phyloP scores from a whole-genome alignment of 768 basidiomycete genomes.

The Myochromella boudieri region DNA sequence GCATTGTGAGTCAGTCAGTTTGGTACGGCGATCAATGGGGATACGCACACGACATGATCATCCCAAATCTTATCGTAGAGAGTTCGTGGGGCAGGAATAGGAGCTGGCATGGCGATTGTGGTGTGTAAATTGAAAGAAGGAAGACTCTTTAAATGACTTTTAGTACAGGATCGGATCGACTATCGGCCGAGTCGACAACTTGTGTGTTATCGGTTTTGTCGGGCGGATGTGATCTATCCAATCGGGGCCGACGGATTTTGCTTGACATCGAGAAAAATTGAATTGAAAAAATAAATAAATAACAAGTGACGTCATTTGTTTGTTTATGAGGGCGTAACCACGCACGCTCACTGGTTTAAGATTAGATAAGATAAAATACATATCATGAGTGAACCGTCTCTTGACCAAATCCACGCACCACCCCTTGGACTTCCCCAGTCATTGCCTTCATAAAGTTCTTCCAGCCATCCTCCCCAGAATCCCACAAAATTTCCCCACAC shows the following conservation, averaged over 20 bases:
- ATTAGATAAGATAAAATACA: not conserved
- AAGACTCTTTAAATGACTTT: slow-evolving; percentile 10
- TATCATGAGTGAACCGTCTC: slow-evolving; percentile 1
- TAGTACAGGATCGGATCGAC: slow-evolving; percentile 1
- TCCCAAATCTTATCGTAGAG: slow-evolving; percentile 99
- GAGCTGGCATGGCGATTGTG: slow-evolving; percentile 38
- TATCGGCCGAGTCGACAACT: slow-evolving; percentile 14
- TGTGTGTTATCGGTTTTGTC: slow-evolving; percentile 9
- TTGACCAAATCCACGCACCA: slow-evolving; percentile 6
- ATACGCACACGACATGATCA: slow-evolving; percentile 86
- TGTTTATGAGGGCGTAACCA: too few species aligned
- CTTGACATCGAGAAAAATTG: too few species aligned
- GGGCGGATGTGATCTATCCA: slow-evolving; percentile 9
- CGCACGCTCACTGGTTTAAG: too few species aligned
- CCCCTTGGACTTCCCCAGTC: slow-evolving; percentile 13
- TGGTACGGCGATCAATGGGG: not conserved
- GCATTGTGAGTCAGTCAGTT: slow-evolving; percentile 9
- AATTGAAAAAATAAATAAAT: too few species aligned
- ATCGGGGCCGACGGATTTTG: slow-evolving; percentile 13
- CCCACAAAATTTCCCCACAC: slow-evolving; percentile 12
- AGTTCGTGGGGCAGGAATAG: slow-evolving; percentile 65
- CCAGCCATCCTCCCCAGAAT: slow-evolving; percentile 12
- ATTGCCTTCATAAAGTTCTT: slow-evolving; percentile 9
- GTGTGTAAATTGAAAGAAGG: slow-evolving; percentile 13
- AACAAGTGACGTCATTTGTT: too few species aligned